These are phyloP conservation scores for Sporothrix euskadiensis DNA, from an alignment of 2,329 filamentous ascomycete genomes.

Conservation along the genomic window DNA sequence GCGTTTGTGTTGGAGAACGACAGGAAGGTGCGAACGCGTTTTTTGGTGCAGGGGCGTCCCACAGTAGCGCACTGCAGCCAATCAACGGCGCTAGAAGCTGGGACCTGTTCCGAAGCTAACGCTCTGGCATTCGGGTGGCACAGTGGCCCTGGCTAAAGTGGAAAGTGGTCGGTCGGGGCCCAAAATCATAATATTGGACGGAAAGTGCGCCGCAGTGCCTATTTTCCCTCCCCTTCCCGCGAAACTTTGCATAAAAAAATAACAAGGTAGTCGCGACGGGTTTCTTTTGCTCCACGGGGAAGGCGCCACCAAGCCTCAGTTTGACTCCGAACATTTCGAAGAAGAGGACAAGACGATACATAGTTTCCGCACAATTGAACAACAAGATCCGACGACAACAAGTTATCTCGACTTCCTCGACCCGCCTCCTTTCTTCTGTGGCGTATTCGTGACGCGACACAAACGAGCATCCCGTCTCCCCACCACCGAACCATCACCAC, in stretches of 20 bases:
- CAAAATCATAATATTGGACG: conserved; percentile 15
- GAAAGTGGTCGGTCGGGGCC: conserved; percentile 8
- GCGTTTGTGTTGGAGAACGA: conserved; percentile 21
- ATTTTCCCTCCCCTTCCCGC: conserved; percentile 10
- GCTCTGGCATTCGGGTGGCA: neutral
- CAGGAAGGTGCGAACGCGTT: conserved; percentile 19
- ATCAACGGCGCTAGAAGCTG: neutral
- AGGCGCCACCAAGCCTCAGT: conserved; percentile 9
- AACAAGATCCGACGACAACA: neutral
- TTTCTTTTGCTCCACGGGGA: conserved; percentile 12
- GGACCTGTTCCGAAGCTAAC: neutral
- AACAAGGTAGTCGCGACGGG: conserved; percentile 23
- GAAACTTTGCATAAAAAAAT: conserved; percentile 12
- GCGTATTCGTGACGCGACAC: conserved; percentile 20
- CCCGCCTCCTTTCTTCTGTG: neutral
- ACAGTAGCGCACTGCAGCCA: neutral
- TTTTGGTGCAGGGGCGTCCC: neutral
- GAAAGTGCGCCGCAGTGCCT: neutral
- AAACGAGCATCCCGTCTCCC: conserved; percentile 7
- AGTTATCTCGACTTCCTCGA: neutral
- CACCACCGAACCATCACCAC: neutral
- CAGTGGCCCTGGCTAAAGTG: conserved; percentile 3
- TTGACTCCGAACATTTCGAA: neutral
- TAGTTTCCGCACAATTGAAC: neutral
- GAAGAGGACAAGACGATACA: neutral